phyloP scores from a whole-genome alignment of 768 basidiomycete genomes.

The Termitomyces sp. region DNA sequence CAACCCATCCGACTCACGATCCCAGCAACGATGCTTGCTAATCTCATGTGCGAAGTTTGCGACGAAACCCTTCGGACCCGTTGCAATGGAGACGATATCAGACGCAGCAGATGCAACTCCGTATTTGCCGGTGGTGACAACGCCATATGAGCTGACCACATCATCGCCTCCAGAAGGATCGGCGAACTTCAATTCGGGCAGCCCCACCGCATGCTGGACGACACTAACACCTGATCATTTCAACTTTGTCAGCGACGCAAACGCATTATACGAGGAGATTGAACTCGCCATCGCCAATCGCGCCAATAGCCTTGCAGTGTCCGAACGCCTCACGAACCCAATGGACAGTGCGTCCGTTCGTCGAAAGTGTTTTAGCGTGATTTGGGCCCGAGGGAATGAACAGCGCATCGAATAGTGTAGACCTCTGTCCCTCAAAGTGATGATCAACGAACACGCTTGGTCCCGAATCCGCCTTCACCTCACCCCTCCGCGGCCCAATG shows the following conservation, averaged over 20 bases:
- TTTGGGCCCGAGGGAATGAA: constrained; percentile 67
- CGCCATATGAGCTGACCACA: constrained; percentile 53
- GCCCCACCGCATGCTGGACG: constrained; percentile 36
- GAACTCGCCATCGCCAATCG: constrained; percentile 56
- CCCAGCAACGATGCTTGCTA: constrained; percentile 61
- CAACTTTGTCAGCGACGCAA: not conserved
- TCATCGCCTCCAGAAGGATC: constrained; percentile 27
- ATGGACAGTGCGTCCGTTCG: constrained; percentile 70
- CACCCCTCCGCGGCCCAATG: constrained; percentile 63
- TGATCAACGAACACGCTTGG: constrained; percentile 51
- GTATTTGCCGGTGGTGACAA: constrained; percentile 57
- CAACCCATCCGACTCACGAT: constrained; percentile 56
- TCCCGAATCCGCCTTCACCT: constrained; percentile 29
- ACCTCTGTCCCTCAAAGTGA: constrained; percentile 71
- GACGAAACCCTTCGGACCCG: constrained; percentile 45
- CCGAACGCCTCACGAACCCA: constrained; percentile 83
- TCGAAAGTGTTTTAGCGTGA: constrained; percentile 50
- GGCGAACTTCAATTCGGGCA: constrained; percentile 41
- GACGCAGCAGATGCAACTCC: constrained; percentile 28
- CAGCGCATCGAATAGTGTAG: constrained; percentile 80
- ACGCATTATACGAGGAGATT: not conserved
- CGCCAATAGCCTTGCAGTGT: constrained; percentile 81
- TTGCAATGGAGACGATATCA: constrained; percentile 38
- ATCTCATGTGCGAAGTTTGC: constrained; percentile 56
- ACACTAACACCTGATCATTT: constrained; percentile 38